Percentiles rank a stretch among this genome's conserved stretches.
Conservation (phyloP, 1,284 basidiomycete species). For the Cryptococcus sp. region DNA sequence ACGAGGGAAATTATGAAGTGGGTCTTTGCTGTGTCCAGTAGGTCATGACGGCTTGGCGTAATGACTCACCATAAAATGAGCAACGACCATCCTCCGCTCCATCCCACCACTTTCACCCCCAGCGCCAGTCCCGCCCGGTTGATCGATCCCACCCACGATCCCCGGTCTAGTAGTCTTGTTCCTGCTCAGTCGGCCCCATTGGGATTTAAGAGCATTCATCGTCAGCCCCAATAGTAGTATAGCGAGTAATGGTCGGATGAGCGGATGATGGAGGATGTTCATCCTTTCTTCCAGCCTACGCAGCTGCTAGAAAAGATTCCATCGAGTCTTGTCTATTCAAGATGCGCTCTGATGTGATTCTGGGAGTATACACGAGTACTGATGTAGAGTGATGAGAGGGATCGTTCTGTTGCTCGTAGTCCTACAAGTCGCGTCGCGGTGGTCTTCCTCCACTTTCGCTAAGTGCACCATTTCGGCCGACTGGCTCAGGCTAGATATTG, state of each 20-base stretch:
- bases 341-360: no score
- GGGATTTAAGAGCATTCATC: slow-evolving; percentile 25
- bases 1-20: neutral
- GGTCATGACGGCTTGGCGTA: neutral
- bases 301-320: no score
- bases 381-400: no score
- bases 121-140: neutral
- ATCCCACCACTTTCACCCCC: neutral
- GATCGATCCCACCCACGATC: neutral
- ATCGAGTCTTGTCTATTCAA: no score
- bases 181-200: slow-evolving; percentile 19
- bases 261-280: slow-evolving; percentile 14
- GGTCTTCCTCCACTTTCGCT: no score
- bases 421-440: no score
- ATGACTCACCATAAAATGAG: slow-evolving; percentile 53
- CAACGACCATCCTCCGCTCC: slow-evolving; percentile 38
- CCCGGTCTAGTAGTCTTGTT: neutral
- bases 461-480: no score
- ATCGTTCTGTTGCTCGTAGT: no score
- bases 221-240: slow-evolving; percentile 17
- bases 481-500: no score
- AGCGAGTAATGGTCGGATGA: slow-evolving; percentile 26
- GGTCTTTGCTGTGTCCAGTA: neutral
- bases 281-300: neutral
- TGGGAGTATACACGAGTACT: no score